Evolutionary conservation across 352 stramenopile genomes (phyloP).

Genomic region (Globisporangium okanoganense): DNA sequence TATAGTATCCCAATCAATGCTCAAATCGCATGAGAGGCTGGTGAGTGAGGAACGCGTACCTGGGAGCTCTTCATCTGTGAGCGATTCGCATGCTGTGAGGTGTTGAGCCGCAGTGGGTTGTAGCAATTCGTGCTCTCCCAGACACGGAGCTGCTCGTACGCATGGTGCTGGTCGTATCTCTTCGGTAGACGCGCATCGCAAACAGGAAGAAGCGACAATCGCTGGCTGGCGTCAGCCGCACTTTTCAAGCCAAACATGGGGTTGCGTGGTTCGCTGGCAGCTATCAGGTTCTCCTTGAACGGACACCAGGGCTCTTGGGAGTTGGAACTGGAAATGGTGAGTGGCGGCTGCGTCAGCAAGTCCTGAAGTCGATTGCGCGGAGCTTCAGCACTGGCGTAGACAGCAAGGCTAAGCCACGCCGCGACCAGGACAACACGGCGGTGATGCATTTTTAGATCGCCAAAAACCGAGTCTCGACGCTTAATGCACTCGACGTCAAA

Average conservation of each 20-base stretch:
- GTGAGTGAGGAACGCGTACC: no score
- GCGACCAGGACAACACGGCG: not conserved
- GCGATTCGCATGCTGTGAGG: not conserved
- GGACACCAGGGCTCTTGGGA: not conserved
- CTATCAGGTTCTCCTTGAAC: not conserved
- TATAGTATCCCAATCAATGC: not conserved
- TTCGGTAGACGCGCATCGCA: not conserved
- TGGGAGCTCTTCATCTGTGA: not conserved
- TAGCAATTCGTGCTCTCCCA: conserved; percentile 1
- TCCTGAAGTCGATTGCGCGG: not conserved
- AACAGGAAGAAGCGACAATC: not conserved
- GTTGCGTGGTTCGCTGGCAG: not conserved
- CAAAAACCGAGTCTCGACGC: not conserved
- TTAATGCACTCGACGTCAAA: not conserved
- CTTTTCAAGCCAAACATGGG: not conserved
- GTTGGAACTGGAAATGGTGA: not conserved
- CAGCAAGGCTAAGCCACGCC: not conserved
- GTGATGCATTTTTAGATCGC: conserved; percentile 3
- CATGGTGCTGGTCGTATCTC: not conserved
- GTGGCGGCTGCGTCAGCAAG: not conserved
- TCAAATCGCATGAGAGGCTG: not conserved
- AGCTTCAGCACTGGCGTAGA: not conserved
- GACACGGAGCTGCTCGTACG: conserved; percentile 2
- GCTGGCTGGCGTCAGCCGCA: not conserved
- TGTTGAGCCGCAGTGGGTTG: not conserved